These are phyloP conservation scores for Fusarium neocosmosporiellum DNA, from an alignment of 2,329 filamentous ascomycete species.

Conservation along the genomic window DNA sequence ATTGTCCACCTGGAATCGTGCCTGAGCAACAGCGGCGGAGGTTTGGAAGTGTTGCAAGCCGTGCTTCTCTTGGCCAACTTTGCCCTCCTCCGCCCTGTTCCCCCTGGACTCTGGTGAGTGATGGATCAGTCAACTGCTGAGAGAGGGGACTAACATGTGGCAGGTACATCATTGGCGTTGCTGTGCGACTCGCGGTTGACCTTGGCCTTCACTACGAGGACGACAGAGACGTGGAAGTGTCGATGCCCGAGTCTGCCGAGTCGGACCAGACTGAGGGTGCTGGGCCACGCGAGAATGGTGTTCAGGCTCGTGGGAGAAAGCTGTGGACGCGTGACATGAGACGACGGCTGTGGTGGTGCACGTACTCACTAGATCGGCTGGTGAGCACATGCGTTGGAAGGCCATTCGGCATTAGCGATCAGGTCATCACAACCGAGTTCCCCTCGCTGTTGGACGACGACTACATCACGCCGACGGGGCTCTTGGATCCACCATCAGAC, in stretches of 20 bases:
- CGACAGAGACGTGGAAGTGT: slow-evolving; percentile 72
- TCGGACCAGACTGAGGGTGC: slow-evolving; percentile 51
- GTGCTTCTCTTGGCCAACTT: slow-evolving; percentile 91
- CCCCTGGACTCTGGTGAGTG: slow-evolving; percentile 84
- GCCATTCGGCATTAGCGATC: slow-evolving; percentile 95
- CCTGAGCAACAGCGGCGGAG: slow-evolving; percentile 85
- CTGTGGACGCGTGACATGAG: slow-evolving; percentile 90
- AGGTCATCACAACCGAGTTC: slow-evolving; percentile 95
- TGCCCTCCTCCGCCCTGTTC: slow-evolving; percentile 88
- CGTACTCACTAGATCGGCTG: slow-evolving; percentile 93
- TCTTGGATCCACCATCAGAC: slow-evolving; percentile 70
- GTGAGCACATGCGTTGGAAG: slow-evolving; percentile 94
- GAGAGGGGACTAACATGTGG: slow-evolving; percentile 23
- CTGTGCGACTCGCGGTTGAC: slow-evolving; percentile 89
- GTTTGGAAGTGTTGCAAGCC: slow-evolving; percentile 92
- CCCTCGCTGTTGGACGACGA: slow-evolving; percentile 89
- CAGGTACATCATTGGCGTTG: slow-evolving; percentile 92
- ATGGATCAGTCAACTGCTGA: slow-evolving; percentile 4
- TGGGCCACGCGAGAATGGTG: slow-evolving; percentile 48
- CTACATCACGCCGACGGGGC: slow-evolving; percentile 84
- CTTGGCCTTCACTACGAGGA: slow-evolving; percentile 94
- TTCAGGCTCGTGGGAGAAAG: slow-evolving; percentile 70
- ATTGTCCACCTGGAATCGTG: slow-evolving; percentile 93
- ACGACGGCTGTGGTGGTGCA: slow-evolving; percentile 94
- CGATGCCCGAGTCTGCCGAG: slow-evolving; percentile 61